Evolutionary conservation across 1,284 basidiomycete species (phyloP), one percentile per base, ranked within the genome.

Genomic region (Ganoderma sinense): DNA sequence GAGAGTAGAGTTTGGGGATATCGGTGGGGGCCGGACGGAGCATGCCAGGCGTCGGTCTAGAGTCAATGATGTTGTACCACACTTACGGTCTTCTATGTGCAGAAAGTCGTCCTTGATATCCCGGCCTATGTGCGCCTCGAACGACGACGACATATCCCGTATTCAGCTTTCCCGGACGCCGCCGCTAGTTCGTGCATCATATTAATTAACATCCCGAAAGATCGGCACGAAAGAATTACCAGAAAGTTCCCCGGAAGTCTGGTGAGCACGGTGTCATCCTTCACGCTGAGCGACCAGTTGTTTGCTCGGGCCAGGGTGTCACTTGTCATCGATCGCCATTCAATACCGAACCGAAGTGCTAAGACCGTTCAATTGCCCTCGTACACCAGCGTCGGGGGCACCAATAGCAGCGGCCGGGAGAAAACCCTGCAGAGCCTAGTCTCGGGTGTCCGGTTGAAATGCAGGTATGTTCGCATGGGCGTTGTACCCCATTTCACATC

Each of bases 221-320:
- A 4, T 10, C 26, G 53, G 29, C 16, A 48, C 45, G 45, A 48
- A 51, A 51, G 48, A 26, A 51, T 20, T 29, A 4, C 29, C 20
- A 69, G 66, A 43, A 66, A 20, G 18, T 53, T 63, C 61, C 69
- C 68, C n/a, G 74, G 70, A 51, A 76, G 69, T 14, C 73, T 69
- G 33, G 75, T 58, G 39, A 77, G 41, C 62, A 70, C 14, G 51
- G 76, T 73, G 29, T 75, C 76, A 40, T 78, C 71, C 61, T 71
- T 66, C 70, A 77, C 74, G 14, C 73, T 77, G 51, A 80, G 48
- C 11, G 23, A 51, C 48, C 48, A 23, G 48, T 51, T 13, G 23
- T 48, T 48, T 48, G 45, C 7, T 48, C n/a, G 20, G 45, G 48
- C 23, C 13, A 56, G 29, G 26, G 53, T 16, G 53, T 33, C 48